Evolutionary conservation across 1,284 basidiomycete species (phyloP), one percentile per base, ranked within the genome.

Genomic region (Ganoderma leucocontextum): DNA sequence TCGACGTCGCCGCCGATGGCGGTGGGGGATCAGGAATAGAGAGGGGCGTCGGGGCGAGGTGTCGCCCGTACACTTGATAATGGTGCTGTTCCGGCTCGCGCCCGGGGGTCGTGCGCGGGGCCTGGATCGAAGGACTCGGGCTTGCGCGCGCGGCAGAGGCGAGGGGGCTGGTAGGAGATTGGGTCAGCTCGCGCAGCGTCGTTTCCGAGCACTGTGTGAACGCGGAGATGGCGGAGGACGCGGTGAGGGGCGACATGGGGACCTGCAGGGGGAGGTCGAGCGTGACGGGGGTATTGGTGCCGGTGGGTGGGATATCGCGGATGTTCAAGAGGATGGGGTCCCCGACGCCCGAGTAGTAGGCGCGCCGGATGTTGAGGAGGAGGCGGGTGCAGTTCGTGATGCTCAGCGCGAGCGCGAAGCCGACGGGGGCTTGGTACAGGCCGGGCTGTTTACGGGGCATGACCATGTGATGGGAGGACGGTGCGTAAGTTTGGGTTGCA

Each of bases 331-430:
- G 70, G 47, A 72, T 38, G 36, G 69, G 61, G 69, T 69, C 71
- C 62, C 67, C 58, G 53, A 62, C 68, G 63, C 72, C 73, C 9
- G 70, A 62, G 64, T 77, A 77, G 71, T 77, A 77, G 29, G 76
- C 76, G 60, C 73, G 74, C 4, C 76, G 75, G 65, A 77, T 76
- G 65, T 76, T 77, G 63, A 77, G 70, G 36, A 77, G 73, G 33
- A 77, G 74, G 39, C 76, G 71, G 5, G 76, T 76, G 71, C 76
- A 77, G 67, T 77, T 76, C 0, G 73, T 77, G 68, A 77, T 64
- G 61, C 74, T 75, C 47, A 77, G 72, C 9, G 75, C 67, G 60
- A 77, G 69, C 52, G 74, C 73, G 67, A 77, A 76, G 33, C 70
- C 66, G 44, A 75, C 76, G 19, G 76, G 76, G 12, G 74, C 70